Evolutionary conservation across 768 basidiomycete genomes (phyloP).

Genomic region (Mycena epipterygia): DNA sequence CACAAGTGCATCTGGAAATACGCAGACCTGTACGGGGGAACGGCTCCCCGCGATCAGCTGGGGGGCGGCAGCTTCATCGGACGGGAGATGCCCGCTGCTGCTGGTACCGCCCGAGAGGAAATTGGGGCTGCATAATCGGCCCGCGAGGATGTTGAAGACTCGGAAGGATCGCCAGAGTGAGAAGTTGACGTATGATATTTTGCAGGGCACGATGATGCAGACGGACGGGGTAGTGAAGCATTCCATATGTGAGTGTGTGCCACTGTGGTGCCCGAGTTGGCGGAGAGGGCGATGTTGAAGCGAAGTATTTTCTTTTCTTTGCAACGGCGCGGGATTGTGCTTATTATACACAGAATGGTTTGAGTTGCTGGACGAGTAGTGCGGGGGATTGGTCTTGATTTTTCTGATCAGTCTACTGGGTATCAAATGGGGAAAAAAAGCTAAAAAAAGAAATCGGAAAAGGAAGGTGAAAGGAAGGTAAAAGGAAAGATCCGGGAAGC

Average conservation of each 20-base stretch:
- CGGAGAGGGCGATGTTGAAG: constrained; percentile 20
- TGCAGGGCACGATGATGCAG: constrained; percentile 20
- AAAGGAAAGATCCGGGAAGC: too few species aligned
- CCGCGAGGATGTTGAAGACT: constrained; percentile 21
- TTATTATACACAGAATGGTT: constrained; percentile 22
- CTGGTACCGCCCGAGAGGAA: constrained; percentile 23
- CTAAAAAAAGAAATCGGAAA: too few species aligned
- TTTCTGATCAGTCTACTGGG: too few species aligned
- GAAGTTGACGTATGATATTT: constrained; percentile 25
- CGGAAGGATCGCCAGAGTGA: constrained; percentile 19
- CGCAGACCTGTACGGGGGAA: constrained; percentile 22
- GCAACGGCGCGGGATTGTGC: constrained; percentile 16
- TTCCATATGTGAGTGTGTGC: constrained; percentile 25
- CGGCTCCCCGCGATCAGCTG: too few species aligned
- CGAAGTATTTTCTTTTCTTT: constrained; percentile 23
- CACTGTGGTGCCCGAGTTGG: constrained; percentile 20
- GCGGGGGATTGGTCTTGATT: constrained; percentile 15
- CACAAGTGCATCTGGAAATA: constrained; percentile 10
- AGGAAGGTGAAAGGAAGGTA: too few species aligned
- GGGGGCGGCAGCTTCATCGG: too few species aligned
- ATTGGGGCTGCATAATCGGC: constrained; percentile 20
- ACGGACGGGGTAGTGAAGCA: constrained; percentile 23
- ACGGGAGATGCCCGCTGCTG: constrained; percentile 20
- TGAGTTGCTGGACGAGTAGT: constrained; percentile 20
- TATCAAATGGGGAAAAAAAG: too few species aligned